A percentile compares a stretch with the other conserved stretches of the same genome.
These are phyloP conservation scores for Heliamphora exappendiculata DNA, from an alignment of 148 eudicot species.

Conservation along the genomic window DNA sequence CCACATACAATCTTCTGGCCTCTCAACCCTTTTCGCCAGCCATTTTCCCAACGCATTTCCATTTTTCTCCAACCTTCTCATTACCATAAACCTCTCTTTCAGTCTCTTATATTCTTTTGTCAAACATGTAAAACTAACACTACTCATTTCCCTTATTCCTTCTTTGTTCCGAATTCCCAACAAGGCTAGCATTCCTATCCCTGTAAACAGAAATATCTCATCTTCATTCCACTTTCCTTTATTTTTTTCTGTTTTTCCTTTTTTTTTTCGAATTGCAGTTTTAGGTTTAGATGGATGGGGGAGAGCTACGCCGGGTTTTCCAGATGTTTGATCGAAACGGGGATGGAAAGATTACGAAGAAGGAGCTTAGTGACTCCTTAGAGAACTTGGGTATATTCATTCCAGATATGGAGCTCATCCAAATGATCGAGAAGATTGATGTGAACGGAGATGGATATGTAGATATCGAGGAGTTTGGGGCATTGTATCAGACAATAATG, in stretches of 20 bases:
- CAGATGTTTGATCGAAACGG: slow-evolving; percentile 31
- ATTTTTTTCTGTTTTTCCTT: neutral
- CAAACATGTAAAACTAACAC: neutral
- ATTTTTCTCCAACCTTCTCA: neutral
- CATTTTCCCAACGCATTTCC: neutral
- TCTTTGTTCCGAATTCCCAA: neutral
- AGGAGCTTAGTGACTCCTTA: slow-evolving; percentile 29
- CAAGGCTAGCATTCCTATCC: neutral
- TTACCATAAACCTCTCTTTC: neutral
- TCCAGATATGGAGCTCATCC: slow-evolving; percentile 24
- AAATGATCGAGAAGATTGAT: slow-evolving; percentile 33
- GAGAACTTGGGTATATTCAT: slow-evolving; percentile 30
- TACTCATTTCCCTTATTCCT: neutral
- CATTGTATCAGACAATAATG: slow-evolving; percentile 24
- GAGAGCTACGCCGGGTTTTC: slow-evolving; percentile 27
- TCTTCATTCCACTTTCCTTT: neutral
- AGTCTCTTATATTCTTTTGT: neutral
- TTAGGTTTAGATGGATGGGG: neutral
- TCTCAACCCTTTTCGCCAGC: neutral
- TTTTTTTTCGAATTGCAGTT: neutral
- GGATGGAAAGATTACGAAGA: slow-evolving; percentile 29
- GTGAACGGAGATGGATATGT: slow-evolving; percentile 30
- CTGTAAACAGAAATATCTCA: neutral
- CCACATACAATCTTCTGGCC: neutral
- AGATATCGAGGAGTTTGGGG: slow-evolving; percentile 30